A percentile compares a stretch with the other conserved stretches of the same genome.
These are phyloP conservation scores for Myochromella boudieri DNA, from an alignment of 768 basidiomycete genomes.

Conservation along the genomic window DNA sequence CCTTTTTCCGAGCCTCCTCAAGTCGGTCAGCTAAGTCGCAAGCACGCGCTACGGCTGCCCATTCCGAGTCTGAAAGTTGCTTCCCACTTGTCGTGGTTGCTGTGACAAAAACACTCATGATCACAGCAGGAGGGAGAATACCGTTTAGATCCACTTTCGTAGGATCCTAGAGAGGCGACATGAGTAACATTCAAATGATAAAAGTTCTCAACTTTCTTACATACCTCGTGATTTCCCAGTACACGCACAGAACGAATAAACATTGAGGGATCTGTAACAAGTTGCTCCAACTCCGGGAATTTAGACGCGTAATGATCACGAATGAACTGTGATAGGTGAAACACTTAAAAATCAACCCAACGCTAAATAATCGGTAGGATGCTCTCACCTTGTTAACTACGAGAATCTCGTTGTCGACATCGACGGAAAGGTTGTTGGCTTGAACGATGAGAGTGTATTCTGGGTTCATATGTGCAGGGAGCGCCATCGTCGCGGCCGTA, in stretches of 20 bases:
- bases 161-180: slow-evolving; percentile 55
- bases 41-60: slow-evolving; percentile 80
- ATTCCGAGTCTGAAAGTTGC: slow-evolving; percentile 64
- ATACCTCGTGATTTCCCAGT: slow-evolving; percentile 79
- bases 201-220: no score
- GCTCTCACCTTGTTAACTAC: slow-evolving; percentile 85
- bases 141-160: slow-evolving; percentile 82
- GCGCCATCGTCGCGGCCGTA: slow-evolving; percentile 72
- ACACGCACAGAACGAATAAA: slow-evolving; percentile 90
- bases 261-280: slow-evolving; percentile 88
- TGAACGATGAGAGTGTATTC: slow-evolving; percentile 97
- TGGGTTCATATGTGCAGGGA: slow-evolving; percentile 85
- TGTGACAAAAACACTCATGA: slow-evolving; percentile 95
- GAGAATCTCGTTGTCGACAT: slow-evolving; percentile 97
- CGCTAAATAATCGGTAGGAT: neutral
- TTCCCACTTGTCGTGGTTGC: slow-evolving; percentile 89
- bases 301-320: slow-evolving; percentile 94
- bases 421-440: slow-evolving; percentile 97
- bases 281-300: slow-evolving; percentile 96
- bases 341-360: neutral
- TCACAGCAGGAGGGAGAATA: slow-evolving; percentile 82
- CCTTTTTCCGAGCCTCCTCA: slow-evolving; percentile 89
- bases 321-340: slow-evolving; percentile 68
- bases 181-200: neutral
- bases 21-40: slow-evolving; percentile 88